Base-by-base conservation (phyloP, 2,329 filamentous ascomycete species). In the Xylariaceae sp. region DNA sequence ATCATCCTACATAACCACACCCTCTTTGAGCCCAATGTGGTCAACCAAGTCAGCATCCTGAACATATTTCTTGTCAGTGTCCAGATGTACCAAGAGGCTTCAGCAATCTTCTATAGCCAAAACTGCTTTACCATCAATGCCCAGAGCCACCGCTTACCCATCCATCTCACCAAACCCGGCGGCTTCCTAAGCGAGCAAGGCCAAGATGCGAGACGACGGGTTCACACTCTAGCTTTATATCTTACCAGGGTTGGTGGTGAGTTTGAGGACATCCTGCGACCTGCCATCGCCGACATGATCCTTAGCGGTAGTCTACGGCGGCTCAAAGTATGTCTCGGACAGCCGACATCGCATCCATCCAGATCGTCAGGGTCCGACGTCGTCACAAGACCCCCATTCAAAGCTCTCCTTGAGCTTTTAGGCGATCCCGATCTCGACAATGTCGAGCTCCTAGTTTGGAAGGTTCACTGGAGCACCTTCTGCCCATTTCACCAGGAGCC, bases 351-450 rank as follows among this genome's bases (percentile, higher is more conserved):
- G 14, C 54, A 46, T 17, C 40, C 44, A 25, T 22, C 48, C 27
- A 53, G 37, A 19, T 32, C 23, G 16, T 19, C 47, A 2, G 47
- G 53, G 20, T 45, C 47, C 16, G 52, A 57, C 32, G 51, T 61
- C 40, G 47, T 61, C 34, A 48, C 49, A 22, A 54, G 55, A 6
- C 42, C 46, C 5, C 61, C 62, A 14, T 64, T 62, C 56, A 66
- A 55, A 45, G 62, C 65, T 3, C 52, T 76, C 7, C 53, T 75
- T 37, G 58, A 60, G 41, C 56, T 76, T 16, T 55, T 77, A 43
- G 58, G 65, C 34, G 73, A 76, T 46, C 73, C 73, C 38, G 68
- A 74, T 37, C 59, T 76, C 27, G 59, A 69, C 38, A 62, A 51
- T 34, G 69, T 67, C 12, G 60, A 65, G 45, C 53, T 76, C 22